phyloP scores from a whole-genome alignment of 805 yeast genomes.

The Hanseniaspora vineae region DNA sequence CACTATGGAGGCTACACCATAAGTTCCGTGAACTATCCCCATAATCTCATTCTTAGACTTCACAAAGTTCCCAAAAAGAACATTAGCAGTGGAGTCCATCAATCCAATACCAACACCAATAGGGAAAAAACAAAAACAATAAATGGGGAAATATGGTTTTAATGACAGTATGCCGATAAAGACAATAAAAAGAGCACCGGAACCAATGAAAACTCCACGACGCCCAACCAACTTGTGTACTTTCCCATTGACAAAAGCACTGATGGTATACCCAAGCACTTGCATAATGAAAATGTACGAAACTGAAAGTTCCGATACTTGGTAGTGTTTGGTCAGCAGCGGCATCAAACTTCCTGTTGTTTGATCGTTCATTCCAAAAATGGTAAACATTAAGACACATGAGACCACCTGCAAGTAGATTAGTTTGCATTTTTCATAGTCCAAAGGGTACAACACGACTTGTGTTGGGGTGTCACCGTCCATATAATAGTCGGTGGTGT shows the following conservation, averaged over 20 bases:
- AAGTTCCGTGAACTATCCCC: slow-evolving; percentile 52
- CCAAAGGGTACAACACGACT: slow-evolving; percentile 11
- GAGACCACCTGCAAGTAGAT: slow-evolving; percentile 18
- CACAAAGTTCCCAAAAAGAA: slow-evolving; percentile 18
- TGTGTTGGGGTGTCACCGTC: neutral
- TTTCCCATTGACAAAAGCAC: slow-evolving; percentile 18
- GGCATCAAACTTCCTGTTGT: slow-evolving; percentile 21
- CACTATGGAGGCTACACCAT: slow-evolving; percentile 60
- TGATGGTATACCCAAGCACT: slow-evolving; percentile 17
- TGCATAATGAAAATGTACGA: slow-evolving; percentile 19
- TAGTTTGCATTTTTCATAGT: slow-evolving; percentile 13
- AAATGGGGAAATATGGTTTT: slow-evolving; percentile 15
- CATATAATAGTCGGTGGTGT: no score
- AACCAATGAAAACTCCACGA: slow-evolving; percentile 17
- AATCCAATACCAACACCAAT: slow-evolving; percentile 22
- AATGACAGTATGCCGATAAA: slow-evolving; percentile 11
- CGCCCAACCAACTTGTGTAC: slow-evolving; percentile 16
- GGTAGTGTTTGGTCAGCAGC: slow-evolving; percentile 14
- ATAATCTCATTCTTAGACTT: slow-evolving; percentile 42
- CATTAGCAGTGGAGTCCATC: slow-evolving; percentile 21
- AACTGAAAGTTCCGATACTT: slow-evolving; percentile 14
- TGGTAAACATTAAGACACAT: slow-evolving; percentile 16
- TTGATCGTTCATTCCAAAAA: slow-evolving; percentile 23
- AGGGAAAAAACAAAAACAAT: slow-evolving; percentile 17
- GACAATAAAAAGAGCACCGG: slow-evolving; percentile 17